Base-by-base conservation (phyloP, 495 filamentous ascomycete genomes). In the Saxophila tyrrhenica region DNA sequence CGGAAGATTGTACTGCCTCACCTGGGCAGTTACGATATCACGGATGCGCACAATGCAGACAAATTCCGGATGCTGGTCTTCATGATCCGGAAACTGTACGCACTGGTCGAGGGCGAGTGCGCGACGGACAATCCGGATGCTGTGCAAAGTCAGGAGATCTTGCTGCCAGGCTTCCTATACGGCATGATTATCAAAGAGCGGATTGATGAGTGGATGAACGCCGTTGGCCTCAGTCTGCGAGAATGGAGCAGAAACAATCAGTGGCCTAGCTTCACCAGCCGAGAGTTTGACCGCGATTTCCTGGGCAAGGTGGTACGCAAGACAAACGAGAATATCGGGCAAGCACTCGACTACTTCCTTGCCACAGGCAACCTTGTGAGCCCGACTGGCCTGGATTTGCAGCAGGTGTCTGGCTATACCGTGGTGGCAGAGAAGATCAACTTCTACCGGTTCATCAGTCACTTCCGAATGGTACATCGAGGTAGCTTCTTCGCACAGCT, bases 401-500 rank as follows among this genome's bases (percentile, higher is more conserved):
- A 96, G 59, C 92, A 98, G 65, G 79, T 82, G 0, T 94, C 92
- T 24, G 92, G 92, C 54, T 98, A 92, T 70, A 94, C 86, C 0
- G 86, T 98, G 38, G 91, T 96, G 52, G 92, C 92, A 2, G 92
- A 98, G 69, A 97, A 97, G 76, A 89, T 97, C 64, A 98, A 98
- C 75, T 98, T 97, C 73, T 84, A 94, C 63, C 86, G 92, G 60
- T 98, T 98, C 72, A 94, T 98, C 72, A 91, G 87, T 73, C 92
- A 98, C 67, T 98, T 98, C 76, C 88, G 92, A 48, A 96, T 95
- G 89, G 89, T 98, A 56, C 92, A 98, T 69, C 78, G 92, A 82
- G 92, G 92, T 71, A 92, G 87, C 69, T 97, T 98, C 79, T 97
- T 98, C 69, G 91, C 92, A 9, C 86, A 96, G 64, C 67, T 98